Percentiles rank a stretch among this genome's conserved stretches.
These are phyloP conservation scores for Coemansia sp. DNA, from an alignment of 192 early-diverging fungal genomes.

Conservation along the genomic window DNA sequence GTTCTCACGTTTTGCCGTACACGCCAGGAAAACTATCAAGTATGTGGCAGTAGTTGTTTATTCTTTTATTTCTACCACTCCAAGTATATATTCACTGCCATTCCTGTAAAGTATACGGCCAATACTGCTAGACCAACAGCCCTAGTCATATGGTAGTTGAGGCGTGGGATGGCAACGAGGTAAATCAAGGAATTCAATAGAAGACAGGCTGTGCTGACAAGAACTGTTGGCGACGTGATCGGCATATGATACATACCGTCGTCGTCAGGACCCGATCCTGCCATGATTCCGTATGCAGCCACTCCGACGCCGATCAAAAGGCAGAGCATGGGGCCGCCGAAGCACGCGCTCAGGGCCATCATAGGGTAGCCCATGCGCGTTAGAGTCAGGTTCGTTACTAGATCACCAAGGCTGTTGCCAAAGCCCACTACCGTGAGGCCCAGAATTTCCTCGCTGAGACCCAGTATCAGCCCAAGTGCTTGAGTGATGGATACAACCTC, in stretches of 20 bases:
- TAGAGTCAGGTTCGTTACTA: slow-evolving; percentile 90
- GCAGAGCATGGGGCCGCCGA: slow-evolving; percentile 89
- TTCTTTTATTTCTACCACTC: slow-evolving; percentile 38
- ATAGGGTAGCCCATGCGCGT: slow-evolving; percentile 86
- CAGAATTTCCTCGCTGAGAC: slow-evolving; percentile 76
- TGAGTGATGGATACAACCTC: slow-evolving; percentile 87
- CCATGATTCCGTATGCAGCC: slow-evolving; percentile 61
- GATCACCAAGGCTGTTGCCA: slow-evolving; percentile 81
- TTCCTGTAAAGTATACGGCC: slow-evolving; percentile 58
- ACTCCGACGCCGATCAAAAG: slow-evolving; percentile 83
- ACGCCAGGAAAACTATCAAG: neutral
- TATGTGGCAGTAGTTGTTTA: neutral
- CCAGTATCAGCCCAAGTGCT: slow-evolving; percentile 72
- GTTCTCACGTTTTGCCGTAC: neutral
- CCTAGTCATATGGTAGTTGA: slow-evolving; percentile 62
- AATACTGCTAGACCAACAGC: slow-evolving; percentile 59
- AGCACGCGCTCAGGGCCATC: slow-evolving; percentile 95
- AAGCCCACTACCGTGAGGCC: slow-evolving; percentile 84
- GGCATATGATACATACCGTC: slow-evolving; percentile 56
- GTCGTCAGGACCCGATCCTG: slow-evolving; percentile 32
- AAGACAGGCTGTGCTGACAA: slow-evolving; percentile 67
- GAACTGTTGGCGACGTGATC: slow-evolving; percentile 61
- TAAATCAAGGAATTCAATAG: slow-evolving; percentile 60
- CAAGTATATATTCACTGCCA: slow-evolving; percentile 59
- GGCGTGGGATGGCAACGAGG: slow-evolving; percentile 60